Base-by-base conservation (phyloP, 345 rosid genomes). In the Sapria himalayana region DNA sequence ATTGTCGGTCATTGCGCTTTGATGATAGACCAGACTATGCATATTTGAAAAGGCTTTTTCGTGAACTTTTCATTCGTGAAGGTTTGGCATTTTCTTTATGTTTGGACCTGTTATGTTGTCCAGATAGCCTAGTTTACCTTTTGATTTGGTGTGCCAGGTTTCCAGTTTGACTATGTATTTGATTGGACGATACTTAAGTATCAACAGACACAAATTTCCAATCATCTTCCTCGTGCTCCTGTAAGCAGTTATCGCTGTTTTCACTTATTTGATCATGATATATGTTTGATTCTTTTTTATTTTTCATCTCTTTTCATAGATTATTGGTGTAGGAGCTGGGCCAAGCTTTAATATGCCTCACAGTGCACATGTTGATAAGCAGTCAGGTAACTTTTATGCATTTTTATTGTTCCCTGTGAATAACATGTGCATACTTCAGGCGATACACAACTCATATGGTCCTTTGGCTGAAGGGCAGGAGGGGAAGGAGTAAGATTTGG, bases 161-260 rank as follows among this genome's bases (percentile, higher is more conserved):
- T 79, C 61, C 85, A 84, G 64, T 76, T 72, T 55, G 92, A 84
- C 55, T 67, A 79, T 59, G 85, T 84, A 36, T 84, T 76, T 63
- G 95, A 84, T 47, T 84, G 95, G 95, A 79, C 93, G 19, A 80
- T 84, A 53, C 59, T 84, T 73, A 79, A 84, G 57, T 79, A 72
- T 66, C 91, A 81, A 65, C 85, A 78, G 45, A 70, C 85, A 43
- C 91, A 72, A 53, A 61, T 71, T 51, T 43, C 81, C 25, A 60
- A 70, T 43, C 91, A 94, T 25, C 63, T 79, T 20, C 16, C 85
- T 21, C 82, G 79, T 51, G 54, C 68, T 25, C 41, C 39, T 39
- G 91, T 81, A 65, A 64, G 77, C 29, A 21, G 21, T 43, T 52
- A 24, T 48, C 4, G 25, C 41, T 32, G n/a, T n/a, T n/a, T n/a